These are phyloP conservation scores for Zoysia pacifica DNA, from an alignment of 176 grass and related monocot genomes.

Conservation along the genomic window DNA sequence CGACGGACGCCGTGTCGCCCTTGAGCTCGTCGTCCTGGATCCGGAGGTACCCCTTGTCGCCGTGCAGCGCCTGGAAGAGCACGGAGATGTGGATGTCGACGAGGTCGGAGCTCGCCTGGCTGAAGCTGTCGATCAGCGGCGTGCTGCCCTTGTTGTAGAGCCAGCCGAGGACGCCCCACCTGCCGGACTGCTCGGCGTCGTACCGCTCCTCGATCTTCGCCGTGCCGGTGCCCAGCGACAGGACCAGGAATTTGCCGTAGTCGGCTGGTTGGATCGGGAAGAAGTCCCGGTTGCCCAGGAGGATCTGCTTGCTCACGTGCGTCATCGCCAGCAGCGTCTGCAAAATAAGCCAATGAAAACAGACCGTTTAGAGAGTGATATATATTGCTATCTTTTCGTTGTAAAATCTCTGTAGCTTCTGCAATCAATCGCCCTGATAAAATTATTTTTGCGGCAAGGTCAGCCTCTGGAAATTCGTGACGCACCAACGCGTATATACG, in stretches of 20 bases:
- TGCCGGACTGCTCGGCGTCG: slow-evolving; percentile 1
- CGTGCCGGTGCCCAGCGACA: slow-evolving; percentile 60
- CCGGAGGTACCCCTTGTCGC: slow-evolving; percentile 48
- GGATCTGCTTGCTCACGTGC: slow-evolving; percentile 58
- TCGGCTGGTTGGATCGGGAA: slow-evolving; percentile 34
- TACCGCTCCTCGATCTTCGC: slow-evolving; percentile 53
- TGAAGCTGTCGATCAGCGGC: slow-evolving; percentile 70
- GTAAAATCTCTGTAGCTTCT: too few species aligned
- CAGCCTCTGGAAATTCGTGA: too few species aligned
- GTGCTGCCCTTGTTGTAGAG: slow-evolving; percentile 45
- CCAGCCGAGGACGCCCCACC: slow-evolving; percentile 72
- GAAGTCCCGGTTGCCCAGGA: slow-evolving; percentile 38
- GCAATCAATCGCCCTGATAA: too few species aligned
- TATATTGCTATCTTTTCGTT: too few species aligned
- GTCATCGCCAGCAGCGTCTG: slow-evolving; percentile 62
- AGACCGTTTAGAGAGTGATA: background rate
- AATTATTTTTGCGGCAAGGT: too few species aligned
- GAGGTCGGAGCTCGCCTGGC: slow-evolving; percentile 57
- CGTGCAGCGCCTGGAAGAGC: slow-evolving; percentile 54
- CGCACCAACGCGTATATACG: too few species aligned
- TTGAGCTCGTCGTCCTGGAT: slow-evolving; percentile 55
- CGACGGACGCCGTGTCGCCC: slow-evolving; percentile 36
- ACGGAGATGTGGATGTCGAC: slow-evolving; percentile 67
- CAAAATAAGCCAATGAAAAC: background rate
- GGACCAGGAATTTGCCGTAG: slow-evolving; percentile 55